phyloP scores from a whole-genome alignment of 2,329 filamentous ascomycete species.

The Penicillium sp. region DNA sequence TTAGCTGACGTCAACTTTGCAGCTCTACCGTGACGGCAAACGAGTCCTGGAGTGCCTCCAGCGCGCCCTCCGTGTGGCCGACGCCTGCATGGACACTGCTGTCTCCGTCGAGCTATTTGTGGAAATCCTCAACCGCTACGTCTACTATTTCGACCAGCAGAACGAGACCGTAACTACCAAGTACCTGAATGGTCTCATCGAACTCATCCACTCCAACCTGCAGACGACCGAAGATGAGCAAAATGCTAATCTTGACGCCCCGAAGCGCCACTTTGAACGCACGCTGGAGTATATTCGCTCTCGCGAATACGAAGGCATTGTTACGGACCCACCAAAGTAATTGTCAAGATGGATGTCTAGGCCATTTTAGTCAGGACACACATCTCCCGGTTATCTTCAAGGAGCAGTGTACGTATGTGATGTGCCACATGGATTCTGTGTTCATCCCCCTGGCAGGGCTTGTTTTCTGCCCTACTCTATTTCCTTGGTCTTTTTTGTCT shows the following conservation, averaged over 20 bases:
- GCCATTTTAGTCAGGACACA: background rate
- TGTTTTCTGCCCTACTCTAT: slow-evolving; percentile 10
- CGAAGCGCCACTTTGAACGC: slow-evolving; percentile 85
- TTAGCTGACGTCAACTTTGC: slow-evolving; percentile 7
- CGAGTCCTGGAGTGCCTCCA: slow-evolving; percentile 93
- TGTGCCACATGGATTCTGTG: background rate
- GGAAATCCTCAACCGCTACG: slow-evolving; percentile 94
- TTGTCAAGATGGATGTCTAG: background rate
- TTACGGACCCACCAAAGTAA: slow-evolving; percentile 51
- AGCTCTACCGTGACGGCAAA: slow-evolving; percentile 96
- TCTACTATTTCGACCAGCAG: slow-evolving; percentile 98
- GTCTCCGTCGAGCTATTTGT: slow-evolving; percentile 97
- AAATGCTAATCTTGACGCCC: slow-evolving; percentile 73
- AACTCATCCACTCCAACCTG: slow-evolving; percentile 94
- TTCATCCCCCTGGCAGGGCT: background rate
- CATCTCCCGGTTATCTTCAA: background rate
- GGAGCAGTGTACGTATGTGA: background rate
- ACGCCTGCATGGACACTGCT: slow-evolving; percentile 97
- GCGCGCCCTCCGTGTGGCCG: slow-evolving; percentile 85
- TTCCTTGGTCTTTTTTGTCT: slow-evolving; percentile 6
- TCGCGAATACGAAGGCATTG: slow-evolving; percentile 85
- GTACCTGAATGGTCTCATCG: slow-evolving; percentile 94
- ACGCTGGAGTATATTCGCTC: slow-evolving; percentile 88
- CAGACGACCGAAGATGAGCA: slow-evolving; percentile 60
- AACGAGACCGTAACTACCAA: slow-evolving; percentile 98